Base-by-base conservation (phyloP, 164 flowering plant species). In the Chimonanthus salicifolius region DNA sequence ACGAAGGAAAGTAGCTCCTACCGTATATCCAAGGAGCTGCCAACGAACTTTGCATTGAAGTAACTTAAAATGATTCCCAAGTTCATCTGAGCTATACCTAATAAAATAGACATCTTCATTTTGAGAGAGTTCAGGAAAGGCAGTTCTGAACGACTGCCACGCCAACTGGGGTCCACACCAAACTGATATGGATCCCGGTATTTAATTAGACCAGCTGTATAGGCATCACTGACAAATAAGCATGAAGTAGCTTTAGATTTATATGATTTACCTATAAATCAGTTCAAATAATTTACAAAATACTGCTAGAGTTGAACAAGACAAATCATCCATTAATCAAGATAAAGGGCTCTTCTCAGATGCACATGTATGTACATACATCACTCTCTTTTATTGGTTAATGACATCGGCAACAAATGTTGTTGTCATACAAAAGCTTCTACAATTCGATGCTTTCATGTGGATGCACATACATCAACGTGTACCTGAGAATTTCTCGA, bases 101-200 rank as follows among this genome's bases (percentile, higher is more conserved):
- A 75, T 81, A 94, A 80, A 74, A 94, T 92, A 43, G 98, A 94
- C 98, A 94, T 92, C 87, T 94, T 94, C 98, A 94, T 94, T 80
- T 94, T 94, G 65, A 94, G 90, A 49, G 98, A 94, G 76, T 94
- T 94, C 77, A 94, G 74, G 75, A 92, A 94, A 70, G 98, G 98
- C 72, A 94, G 82, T 77, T 94, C 98, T 54, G 97, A 77, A 76
- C 98, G 95, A 82, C 98, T 94, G 76, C 98, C 98, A 78, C 94
- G 91, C 98, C 98, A 94, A 77, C 92, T 89, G 75, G 98, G 98
- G 80, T 94, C 98, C 49, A 94, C 92, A 71, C 98, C 98, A 79
- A 94, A 94, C 67, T 91, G 91, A 74, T 94, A 94, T 73, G 97
- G 82, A 70, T 86, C 94, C 50, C 78, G 84, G 78, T 80, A 88